Conservation (phyloP, 2,329 filamentous ascomycete genomes). For the Fusarium penzigii region DNA sequence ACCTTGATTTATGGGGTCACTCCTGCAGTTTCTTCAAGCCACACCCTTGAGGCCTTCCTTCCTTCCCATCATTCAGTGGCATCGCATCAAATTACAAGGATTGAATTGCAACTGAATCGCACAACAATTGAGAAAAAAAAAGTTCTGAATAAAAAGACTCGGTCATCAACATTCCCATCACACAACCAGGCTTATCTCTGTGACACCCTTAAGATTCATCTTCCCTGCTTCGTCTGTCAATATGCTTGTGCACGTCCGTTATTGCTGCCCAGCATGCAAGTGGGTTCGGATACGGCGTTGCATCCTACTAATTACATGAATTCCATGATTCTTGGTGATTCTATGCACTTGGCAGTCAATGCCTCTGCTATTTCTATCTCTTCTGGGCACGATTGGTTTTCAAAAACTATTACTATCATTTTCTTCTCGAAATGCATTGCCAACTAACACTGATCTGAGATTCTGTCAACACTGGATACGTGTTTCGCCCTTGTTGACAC, state of each 20-base stretch:
- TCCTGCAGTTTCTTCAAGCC: neutral
- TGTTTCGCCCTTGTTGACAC: too few species aligned
- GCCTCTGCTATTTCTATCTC: neutral
- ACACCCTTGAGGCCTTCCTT: neutral
- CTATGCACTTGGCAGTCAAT: neutral
- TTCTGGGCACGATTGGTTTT: neutral
- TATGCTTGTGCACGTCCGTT: neutral
- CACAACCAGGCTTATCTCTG: too few species aligned
- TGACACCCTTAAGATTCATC: neutral
- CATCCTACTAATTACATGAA: neutral
- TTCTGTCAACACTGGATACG: too few species aligned
- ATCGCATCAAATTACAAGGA: too few species aligned
- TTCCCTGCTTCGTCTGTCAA: neutral
- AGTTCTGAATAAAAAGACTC: too few species aligned
- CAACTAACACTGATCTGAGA: neutral
- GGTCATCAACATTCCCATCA: too few species aligned
- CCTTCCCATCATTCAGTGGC: neutral
- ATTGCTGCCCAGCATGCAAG: neutral
- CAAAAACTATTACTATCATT: neutral
- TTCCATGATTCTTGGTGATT: neutral
- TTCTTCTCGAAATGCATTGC: neutral
- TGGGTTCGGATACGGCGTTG: neutral
- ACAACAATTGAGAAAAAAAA: neutral
- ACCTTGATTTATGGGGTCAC: slow-evolving; percentile 10
- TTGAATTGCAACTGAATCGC: neutral